Evolutionary conservation across 1,284 basidiomycete genomes (phyloP).

Genomic region (Ceratobasidium sp.): DNA sequence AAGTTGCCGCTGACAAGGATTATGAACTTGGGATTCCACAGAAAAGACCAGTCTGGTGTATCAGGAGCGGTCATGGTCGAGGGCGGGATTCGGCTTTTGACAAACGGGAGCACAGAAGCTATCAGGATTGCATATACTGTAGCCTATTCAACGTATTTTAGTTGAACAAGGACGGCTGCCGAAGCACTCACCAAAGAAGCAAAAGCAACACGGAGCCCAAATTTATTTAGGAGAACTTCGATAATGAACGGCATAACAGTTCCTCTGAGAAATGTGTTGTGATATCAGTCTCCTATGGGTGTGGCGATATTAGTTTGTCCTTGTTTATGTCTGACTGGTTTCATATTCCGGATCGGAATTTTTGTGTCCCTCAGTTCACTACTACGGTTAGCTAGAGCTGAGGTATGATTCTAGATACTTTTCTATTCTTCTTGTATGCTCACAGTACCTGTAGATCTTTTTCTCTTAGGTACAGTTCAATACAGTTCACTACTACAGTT

Average conservation of each 20-base stretch:
- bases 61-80: slow-evolving; percentile 20
- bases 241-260: slow-evolving; percentile 48
- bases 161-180: not conserved
- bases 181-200: slow-evolving; percentile 43
- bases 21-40: slow-evolving; percentile 47
- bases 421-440: not conserved
- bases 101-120: slow-evolving; percentile 46
- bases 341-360: too few relatives aligned
- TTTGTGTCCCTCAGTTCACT: too few relatives aligned
- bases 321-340: too few relatives aligned
- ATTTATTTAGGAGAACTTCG: slow-evolving; percentile 46
- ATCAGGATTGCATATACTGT: slow-evolving; percentile 33
- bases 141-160: slow-evolving; percentile 13
- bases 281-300: too few relatives aligned
- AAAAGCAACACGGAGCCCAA: slow-evolving; percentile 44
- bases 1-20: slow-evolving; percentile 48
- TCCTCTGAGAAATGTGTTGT: slow-evolving; percentile 47
- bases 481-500: not conserved
- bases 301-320: too few relatives aligned
- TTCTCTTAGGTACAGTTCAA: not conserved
- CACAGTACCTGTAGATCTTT: not conserved
- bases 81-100: slow-evolving; percentile 48
- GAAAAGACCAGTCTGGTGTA: slow-evolving; percentile 43
- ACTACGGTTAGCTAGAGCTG: too few relatives aligned
- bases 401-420: too few relatives aligned